Base-by-base conservation (phyloP, 2,329 filamentous ascomycete genomes). In the Penicillium sp. region DNA sequence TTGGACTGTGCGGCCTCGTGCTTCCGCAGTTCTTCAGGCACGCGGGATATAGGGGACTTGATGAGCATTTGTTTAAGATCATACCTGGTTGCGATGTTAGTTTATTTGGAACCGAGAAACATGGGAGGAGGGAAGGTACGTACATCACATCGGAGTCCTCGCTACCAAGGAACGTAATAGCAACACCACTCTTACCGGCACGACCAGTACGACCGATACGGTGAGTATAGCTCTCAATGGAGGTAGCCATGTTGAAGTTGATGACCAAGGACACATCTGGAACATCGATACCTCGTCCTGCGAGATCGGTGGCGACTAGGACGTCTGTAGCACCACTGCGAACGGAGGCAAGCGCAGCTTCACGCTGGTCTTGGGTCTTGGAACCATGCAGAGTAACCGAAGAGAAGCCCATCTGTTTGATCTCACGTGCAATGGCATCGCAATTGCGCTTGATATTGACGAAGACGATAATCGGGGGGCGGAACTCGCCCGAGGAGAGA, bases 371-470 rank as follows among this genome's bases (percentile, higher is more conserved):
- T 69, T 98, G 93, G 0, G 91, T 95, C 69, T 98, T 98, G 72
- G 83, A 87, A 48, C 93, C 91, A 71, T 98, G 93, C 20, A 98
- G 73, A 0, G 91, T 96, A 57, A 94, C 90, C 6, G 85, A 81
- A 14, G 81, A 86, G 76, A 89, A 93, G 55, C 93, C 93, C 82
- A 93, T 93, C 36, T 86, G 79, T 62, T 94, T 93, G 73, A 98
- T 93, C 61, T 97, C 91, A 46, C 87, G 80, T 3, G 91, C 91
- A 33, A 98, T 85, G 43, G 88, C 87, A 64, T 98, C 93, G 72
- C 91, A 97, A 72, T 97, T 97, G 56, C 90, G 86, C 72, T 97
- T 97, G 81, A 97, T 96, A 69, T 98, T 98, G 79, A 98, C 93
- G 65, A 98, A 98, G 50, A 98, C 90, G 57, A 98, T 98, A 65